Conservation (phyloP, 495 filamentous ascomycete genomes). For the Glonium stellatum region DNA sequence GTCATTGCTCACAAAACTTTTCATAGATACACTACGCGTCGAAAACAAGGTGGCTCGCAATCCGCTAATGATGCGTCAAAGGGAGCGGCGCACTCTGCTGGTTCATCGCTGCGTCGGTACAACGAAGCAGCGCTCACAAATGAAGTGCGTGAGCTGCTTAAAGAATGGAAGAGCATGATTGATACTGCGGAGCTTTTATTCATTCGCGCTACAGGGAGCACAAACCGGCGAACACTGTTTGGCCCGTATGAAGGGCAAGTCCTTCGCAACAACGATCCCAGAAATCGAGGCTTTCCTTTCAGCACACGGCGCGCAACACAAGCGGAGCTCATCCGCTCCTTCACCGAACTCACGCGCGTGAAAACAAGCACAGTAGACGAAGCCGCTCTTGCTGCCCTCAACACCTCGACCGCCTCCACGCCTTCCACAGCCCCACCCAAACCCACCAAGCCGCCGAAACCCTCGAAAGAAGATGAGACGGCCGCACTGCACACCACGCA, state of each 20-base stretch:
- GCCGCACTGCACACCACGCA: conserved; percentile 77
- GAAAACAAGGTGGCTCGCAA: conserved; percentile 93
- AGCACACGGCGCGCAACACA: conserved; percentile 92
- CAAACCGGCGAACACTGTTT: conserved; percentile 78
- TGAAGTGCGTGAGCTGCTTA: conserved; percentile 71
- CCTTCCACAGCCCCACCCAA: conserved; percentile 24
- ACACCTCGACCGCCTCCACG: conserved; percentile 31
- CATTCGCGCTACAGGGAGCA: conserved; percentile 78
- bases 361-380: conserved; percentile 73
- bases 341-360: conserved; percentile 83
- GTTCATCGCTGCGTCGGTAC: conserved; percentile 80
- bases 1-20: conserved; percentile 96
- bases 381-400: conserved; percentile 44
- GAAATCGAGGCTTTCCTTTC: conserved; percentile 88
- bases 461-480: conserved; percentile 73
- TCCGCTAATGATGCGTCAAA: conserved; percentile 87
- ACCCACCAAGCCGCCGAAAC: conserved; percentile 35
- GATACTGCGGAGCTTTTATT: conserved; percentile 78
- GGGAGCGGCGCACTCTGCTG: conserved; percentile 88
- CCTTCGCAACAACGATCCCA: conserved; percentile 68
- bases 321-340: conserved; percentile 84
- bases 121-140: conserved; percentile 83
- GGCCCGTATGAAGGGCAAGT: conserved; percentile 86
- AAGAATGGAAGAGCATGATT: conserved; percentile 76
- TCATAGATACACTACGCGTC: conserved; percentile 89